Percentiles rank a stretch among this genome's conserved stretches.
Conservation (phyloP, 2,329 filamentous ascomycete genomes). For the Talaromyces piceae region DNA sequence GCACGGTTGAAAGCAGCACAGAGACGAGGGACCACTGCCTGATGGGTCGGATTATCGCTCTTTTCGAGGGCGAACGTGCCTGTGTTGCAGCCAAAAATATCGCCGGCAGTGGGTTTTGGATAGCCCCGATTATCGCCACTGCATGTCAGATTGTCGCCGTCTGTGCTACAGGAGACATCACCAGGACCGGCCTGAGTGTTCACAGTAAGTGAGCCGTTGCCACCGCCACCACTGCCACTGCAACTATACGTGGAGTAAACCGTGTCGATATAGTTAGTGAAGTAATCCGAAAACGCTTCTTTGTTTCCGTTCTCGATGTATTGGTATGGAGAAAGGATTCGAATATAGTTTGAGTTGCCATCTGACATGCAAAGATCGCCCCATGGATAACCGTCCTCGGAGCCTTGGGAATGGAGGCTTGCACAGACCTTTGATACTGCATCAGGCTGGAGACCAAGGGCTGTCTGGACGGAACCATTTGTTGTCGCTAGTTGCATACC, state of each 20-base stretch:
- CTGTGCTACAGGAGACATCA: slow-evolving; percentile 39
- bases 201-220: slow-evolving; percentile 38
- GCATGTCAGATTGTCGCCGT: slow-evolving; percentile 31
- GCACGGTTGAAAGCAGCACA: slow-evolving; percentile 45
- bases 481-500: slow-evolving; percentile 47
- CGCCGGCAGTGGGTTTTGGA: slow-evolving; percentile 35
- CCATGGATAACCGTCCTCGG: slow-evolving; percentile 46
- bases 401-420: slow-evolving; percentile 39
- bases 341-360: slow-evolving; percentile 34
- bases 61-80: slow-evolving; percentile 37
- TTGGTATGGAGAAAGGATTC: slow-evolving; percentile 49
- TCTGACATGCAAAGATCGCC: slow-evolving; percentile 42
- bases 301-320: slow-evolving; percentile 37
- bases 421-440: slow-evolving; percentile 43
- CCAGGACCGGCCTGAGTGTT: slow-evolving; percentile 51
- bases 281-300: slow-evolving; percentile 46
- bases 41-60: slow-evolving; percentile 35
- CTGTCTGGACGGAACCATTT: slow-evolving; percentile 40
- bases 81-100: slow-evolving; percentile 48
- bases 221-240: not conserved
- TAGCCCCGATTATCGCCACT: slow-evolving; percentile 39
- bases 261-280: slow-evolving; percentile 41
- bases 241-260: slow-evolving; percentile 47
- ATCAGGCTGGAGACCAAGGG: slow-evolving; percentile 42
- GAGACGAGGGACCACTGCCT: slow-evolving; percentile 41